Conservation (phyloP, 2,329 filamentous ascomycete species). For the Xylaria sp. region DNA sequence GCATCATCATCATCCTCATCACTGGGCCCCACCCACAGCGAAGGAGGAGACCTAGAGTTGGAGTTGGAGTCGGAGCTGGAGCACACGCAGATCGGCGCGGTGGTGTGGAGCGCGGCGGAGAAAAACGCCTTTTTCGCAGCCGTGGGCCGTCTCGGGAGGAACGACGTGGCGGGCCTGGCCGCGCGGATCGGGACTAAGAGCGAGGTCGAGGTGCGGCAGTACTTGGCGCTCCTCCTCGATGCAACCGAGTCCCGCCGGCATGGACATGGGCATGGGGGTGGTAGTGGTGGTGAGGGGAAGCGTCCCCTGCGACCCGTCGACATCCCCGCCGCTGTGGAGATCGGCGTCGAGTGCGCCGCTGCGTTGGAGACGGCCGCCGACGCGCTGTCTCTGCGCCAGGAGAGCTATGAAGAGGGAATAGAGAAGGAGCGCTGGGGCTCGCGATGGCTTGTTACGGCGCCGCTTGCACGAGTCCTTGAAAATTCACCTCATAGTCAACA, state of each 20-base stretch:
- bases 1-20: conserved; percentile 55
- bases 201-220: conserved; percentile 77
- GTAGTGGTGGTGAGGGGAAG: conserved; percentile 50
- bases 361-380: conserved; percentile 77
- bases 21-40: conserved; percentile 49
- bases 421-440: conserved; percentile 72
- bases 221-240: conserved; percentile 74
- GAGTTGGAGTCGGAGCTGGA: conserved; percentile 18
- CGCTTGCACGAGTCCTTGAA: conserved; percentile 49
- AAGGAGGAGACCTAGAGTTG: conserved; percentile 46
- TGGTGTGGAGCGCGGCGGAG: conserved; percentile 76
- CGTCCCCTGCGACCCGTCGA: conserved; percentile 62
- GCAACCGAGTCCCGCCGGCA: conserved; percentile 55
- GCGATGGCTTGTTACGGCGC: conserved; percentile 71
- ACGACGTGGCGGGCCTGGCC: conserved; percentile 72
- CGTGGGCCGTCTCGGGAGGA: conserved; percentile 71
- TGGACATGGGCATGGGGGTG: background rate
- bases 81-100: conserved; percentile 73
- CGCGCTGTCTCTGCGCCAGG: conserved; percentile 71
- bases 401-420: conserved; percentile 67
- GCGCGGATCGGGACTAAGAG: conserved; percentile 75
- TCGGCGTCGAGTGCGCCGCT: conserved; percentile 72
- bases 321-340: conserved; percentile 77
- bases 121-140: conserved; percentile 77
- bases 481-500: conserved; percentile 40